Percentiles rank a stretch among this genome's conserved stretches.
Conservation (phyloP, 2,329 filamentous ascomycete genomes). For the Aspergillus fumigatus region DNA sequence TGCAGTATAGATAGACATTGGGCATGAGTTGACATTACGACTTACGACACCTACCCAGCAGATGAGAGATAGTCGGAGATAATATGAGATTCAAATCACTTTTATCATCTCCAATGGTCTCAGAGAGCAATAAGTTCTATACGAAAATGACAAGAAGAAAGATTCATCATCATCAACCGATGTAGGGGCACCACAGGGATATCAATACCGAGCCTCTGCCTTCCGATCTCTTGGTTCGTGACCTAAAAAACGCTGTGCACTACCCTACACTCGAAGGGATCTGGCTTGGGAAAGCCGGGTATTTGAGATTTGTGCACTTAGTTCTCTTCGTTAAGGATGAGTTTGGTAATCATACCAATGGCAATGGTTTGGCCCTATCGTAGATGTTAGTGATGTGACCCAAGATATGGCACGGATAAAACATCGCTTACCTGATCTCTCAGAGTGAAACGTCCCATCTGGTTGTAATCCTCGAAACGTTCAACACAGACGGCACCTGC, state of each 20-base stretch:
- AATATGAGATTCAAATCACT: constrained; percentile 10
- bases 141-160: constrained; percentile 15
- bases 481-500: constrained; percentile 89
- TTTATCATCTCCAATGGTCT: constrained; percentile 17
- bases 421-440: constrained; percentile 67
- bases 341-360: constrained; percentile 97
- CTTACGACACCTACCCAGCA: not conserved
- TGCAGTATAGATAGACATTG: constrained; percentile 8
- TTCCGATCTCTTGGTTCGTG: constrained; percentile 12
- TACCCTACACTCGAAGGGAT: not conserved
- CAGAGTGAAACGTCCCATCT: constrained; percentile 85
- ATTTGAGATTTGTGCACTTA: constrained; percentile 11
- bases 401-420: constrained; percentile 7
- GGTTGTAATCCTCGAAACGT: constrained; percentile 91
- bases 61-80: not conserved
- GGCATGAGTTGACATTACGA: constrained; percentile 5
- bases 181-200: constrained; percentile 18
- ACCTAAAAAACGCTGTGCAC: not conserved
- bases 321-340: constrained; percentile 47
- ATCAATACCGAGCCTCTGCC: constrained; percentile 20
- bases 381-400: constrained; percentile 18
- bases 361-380: constrained; percentile 93
- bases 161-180: constrained; percentile 34
- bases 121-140: constrained; percentile 21
- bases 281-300: constrained; percentile 1